Base-by-base conservation (phyloP, 1,284 basidiomycete genomes). In the Chondrostereum purpureum region DNA sequence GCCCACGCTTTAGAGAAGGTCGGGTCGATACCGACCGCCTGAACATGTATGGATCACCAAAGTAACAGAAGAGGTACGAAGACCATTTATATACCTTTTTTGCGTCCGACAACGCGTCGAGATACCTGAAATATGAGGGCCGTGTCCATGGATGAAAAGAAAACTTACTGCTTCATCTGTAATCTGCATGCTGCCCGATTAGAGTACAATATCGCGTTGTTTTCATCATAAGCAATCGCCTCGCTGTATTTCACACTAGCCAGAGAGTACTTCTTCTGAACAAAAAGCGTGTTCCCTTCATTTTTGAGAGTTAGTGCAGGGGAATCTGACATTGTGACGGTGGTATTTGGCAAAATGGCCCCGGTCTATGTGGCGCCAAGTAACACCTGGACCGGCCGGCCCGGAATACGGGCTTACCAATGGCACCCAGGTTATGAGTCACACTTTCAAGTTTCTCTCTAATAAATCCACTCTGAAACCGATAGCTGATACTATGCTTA, bases 201-300 rank as follows among this genome's bases (percentile, higher is more conserved):
- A 1, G 54, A 47, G 34, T 50, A 57, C 3, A 57, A 39, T 17
- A 51, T 36, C 5, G 55, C 42, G 23, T 53, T 51, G 21, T 43
- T 41, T 17, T 18, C 38, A 18, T 51, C 50, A 14, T 45, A 16
- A 5, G 31, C 40, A n/a, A 57, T 48, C 40, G 54, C 55, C n/a
- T 46, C 46, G 14, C 49, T 53, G 38, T 57, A 57, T 34, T 53
- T 57, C 12, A 20, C n/a, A 40, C 40, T 37, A 3, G 54, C 55
- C 11, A 65, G 53, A 47, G 73, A 66, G 52, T 88, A 87, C 56
- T 89, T 85, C 50, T 69, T 72, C 8, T 45, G 16, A 13, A 12
- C 13, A 13, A 47, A 50, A 5, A 50, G 43, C 3, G 14, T 23
- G 23, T 50, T 50, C 1, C 45, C 49, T 37, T 50, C 43, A 13